A percentile compares a stretch with the other conserved stretches of the same genome.
Conservation (phyloP, 495 filamentous ascomycete species). For the Xylaria nigripes region DNA sequence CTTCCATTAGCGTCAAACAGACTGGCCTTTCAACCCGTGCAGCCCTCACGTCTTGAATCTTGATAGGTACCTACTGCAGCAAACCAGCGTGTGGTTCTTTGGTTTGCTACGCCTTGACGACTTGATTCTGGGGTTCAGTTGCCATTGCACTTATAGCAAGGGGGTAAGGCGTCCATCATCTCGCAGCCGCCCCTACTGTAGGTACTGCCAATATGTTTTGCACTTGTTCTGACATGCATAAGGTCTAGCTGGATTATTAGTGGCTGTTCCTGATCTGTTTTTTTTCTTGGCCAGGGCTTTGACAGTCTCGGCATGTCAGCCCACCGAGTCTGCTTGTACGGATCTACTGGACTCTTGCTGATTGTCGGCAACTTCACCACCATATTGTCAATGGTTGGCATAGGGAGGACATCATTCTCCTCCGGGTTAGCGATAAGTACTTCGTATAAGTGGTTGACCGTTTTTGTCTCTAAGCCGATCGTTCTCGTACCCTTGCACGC, state of each 20-base stretch:
- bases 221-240: background rate
- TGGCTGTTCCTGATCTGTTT: background rate
- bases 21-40: no score
- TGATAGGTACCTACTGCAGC: no score
- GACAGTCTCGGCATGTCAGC: background rate
- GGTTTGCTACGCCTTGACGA: background rate
- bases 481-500: background rate
- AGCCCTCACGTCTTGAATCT: no score
- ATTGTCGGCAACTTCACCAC: background rate
- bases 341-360: no score
- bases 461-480: background rate
- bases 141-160: background rate
- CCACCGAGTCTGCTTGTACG: no score
- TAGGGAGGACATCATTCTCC: background rate
- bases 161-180: no score
- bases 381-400: background rate
- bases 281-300: background rate
- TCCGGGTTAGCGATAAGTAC: background rate
- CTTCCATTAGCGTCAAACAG: no score
- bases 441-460: background rate
- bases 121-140: background rate
- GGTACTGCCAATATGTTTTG: background rate
- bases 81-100: no score
- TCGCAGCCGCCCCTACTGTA: background rate
- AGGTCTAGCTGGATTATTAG: background rate